A percentile compares a stretch with the other conserved stretches of the same genome.
Conservation (phyloP, 495 filamentous ascomycete species). For the Letharia lupina region DNA sequence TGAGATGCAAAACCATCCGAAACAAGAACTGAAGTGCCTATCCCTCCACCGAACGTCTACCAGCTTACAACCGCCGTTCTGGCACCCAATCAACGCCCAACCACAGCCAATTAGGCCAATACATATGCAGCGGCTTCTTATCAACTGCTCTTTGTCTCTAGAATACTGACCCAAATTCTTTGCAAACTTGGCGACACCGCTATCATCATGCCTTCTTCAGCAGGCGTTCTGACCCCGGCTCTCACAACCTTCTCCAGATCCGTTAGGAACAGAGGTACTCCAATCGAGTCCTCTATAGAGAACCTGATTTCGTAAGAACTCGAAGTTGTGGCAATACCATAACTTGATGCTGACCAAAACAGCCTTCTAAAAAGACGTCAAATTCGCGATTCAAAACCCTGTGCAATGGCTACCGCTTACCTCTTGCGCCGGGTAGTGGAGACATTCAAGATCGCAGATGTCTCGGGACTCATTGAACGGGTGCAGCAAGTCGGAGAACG, state of each 20-base stretch:
- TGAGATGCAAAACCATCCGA: background rate
- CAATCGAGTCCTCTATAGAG: conserved; percentile 73
- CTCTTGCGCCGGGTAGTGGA: conserved; percentile 77
- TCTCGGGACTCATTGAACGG: conserved; percentile 65
- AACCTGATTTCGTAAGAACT: conserved; percentile 63
- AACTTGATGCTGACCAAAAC: conserved; percentile 5
- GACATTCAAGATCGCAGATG: conserved; percentile 51
- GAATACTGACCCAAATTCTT: background rate
- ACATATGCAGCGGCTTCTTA: background rate
- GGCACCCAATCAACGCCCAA: background rate
- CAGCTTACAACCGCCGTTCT: background rate
- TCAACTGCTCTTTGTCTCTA: background rate
- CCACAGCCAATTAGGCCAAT: background rate
- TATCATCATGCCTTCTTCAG: conserved; percentile 47
- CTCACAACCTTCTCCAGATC: conserved; percentile 69
- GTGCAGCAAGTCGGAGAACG: conserved; percentile 66
- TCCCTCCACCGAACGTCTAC: background rate
- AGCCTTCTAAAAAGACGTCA: conserved; percentile 86
- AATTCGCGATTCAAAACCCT: conserved; percentile 76
- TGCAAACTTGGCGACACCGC: background rate
- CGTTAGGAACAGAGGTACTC: conserved; percentile 49
- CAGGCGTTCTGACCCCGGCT: conserved; percentile 51
- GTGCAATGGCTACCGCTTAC: conserved; percentile 82
- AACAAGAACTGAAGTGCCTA: background rate
- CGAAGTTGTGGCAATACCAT: background rate